These are phyloP conservation scores for Plasmodium ovale DNA, from an alignment of 169 alveolate species.

Conservation along the genomic window DNA sequence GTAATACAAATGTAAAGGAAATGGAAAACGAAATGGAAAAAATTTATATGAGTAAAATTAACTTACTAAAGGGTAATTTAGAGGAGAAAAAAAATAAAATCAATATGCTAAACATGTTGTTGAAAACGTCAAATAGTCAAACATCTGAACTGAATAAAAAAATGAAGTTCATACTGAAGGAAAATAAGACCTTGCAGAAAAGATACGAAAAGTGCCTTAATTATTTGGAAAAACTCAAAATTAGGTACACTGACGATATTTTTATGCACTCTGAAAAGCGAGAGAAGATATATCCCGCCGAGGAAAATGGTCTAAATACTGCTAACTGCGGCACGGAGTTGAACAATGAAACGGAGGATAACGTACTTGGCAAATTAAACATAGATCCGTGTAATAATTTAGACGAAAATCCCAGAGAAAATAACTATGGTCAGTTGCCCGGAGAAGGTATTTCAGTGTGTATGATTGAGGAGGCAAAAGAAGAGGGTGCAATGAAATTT, in stretches of 20 bases:
- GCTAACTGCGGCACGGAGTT: not conserved
- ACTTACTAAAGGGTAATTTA: conserved; percentile 37
- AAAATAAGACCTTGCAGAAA: conserved; percentile 52
- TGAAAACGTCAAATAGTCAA: conserved; percentile 69
- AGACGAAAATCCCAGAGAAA: not conserved
- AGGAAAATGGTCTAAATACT: not conserved
- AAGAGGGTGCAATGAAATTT: not conserved
- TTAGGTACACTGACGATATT: conserved; percentile 37
- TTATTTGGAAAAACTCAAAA: conserved; percentile 50
- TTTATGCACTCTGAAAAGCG: not conserved
- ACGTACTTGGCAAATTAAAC: not conserved
- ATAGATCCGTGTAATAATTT: not conserved
- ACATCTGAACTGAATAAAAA: conserved; percentile 49
- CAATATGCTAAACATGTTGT: conserved; percentile 26
- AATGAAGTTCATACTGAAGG: conserved; percentile 31
- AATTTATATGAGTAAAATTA: conserved; percentile 50
- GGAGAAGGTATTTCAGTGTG: not conserved
- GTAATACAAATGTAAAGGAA: conserved; percentile 16
- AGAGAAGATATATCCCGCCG: not conserved
- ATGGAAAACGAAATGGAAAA: conserved; percentile 32
- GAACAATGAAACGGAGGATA: not conserved
- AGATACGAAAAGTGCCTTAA: conserved; percentile 59
- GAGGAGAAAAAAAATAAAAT: conserved; percentile 59
- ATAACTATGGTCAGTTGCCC: not conserved
- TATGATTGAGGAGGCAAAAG: not conserved